A percentile compares a stretch with the other conserved stretches of the same genome.
phyloP scores from a whole-genome alignment of 306 rosid species.

The Prunus persica region Prunus_persica_NCBIv2 NC_034012.1:16767001-16767500 shows the following conservation, averaged over 20 bases:
- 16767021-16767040: conserved; percentile 49
- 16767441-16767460: conserved; percentile 33
- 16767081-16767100: conserved; percentile 32
- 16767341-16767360: conserved; percentile 16
- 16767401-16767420: conserved; percentile 31
- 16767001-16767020: conserved; percentile 52
- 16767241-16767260: conserved; percentile 38
- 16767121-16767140: conserved; percentile 18
- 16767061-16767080: conserved; percentile 53
- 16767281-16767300: neutral
- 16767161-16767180: conserved; percentile 21
- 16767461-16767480: neutral
- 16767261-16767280: neutral
- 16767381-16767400: conserved; percentile 31
- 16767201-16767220: conserved; percentile 29
- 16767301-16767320: neutral
- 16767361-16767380: neutral
- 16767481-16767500: neutral
- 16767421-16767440: conserved; percentile 34
- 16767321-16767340: neutral
- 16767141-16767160: conserved; percentile 43
- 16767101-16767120: conserved; percentile 24
- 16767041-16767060: conserved; percentile 42
- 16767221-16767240: conserved; percentile 54
- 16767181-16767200: conserved; percentile 17